Evolutionary conservation across 371 early-diverging fungal genomes (phyloP).

Genomic region (Cladochytrium tenue): DNA sequence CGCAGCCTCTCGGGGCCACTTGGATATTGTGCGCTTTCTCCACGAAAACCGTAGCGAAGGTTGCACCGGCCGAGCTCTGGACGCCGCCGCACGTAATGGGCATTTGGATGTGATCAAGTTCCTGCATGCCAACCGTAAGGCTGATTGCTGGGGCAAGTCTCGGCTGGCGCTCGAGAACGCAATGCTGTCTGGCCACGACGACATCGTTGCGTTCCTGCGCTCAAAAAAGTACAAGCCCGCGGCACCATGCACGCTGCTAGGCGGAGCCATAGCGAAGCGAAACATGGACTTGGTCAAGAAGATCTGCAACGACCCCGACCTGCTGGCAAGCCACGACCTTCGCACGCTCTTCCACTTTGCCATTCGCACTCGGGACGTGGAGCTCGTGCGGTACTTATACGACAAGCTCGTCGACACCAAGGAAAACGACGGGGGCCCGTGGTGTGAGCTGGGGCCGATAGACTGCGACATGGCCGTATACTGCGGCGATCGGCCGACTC

Average conservation of each 20-base stretch:
- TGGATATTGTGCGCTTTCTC: slow-evolving; percentile 19
- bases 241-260: not conserved
- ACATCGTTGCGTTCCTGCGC: not conserved
- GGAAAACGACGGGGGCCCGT: not conserved
- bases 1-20: slow-evolving; percentile 20
- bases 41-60: slow-evolving; percentile 20
- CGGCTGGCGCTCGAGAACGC: not conserved
- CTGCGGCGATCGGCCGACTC: not conserved
- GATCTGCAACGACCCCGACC: not conserved
- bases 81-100: slow-evolving; percentile 20
- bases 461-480: not conserved
- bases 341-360: not conserved
- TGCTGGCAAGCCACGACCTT: not conserved
- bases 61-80: slow-evolving; percentile 22
- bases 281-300: not conserved
- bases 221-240: not conserved
- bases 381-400: not conserved
- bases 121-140: slow-evolving; percentile 18
- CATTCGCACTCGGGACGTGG: not conserved
- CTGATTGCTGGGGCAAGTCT: slow-evolving; percentile 2
- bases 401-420: not conserved
- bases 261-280: not conserved
- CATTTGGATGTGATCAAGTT: slow-evolving; percentile 27
- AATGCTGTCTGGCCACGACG: not conserved
- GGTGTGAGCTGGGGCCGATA: not conserved